Conservation (phyloP, 2,329 filamentous ascomycete genomes). For the Epichloe aotearoae region DNA sequence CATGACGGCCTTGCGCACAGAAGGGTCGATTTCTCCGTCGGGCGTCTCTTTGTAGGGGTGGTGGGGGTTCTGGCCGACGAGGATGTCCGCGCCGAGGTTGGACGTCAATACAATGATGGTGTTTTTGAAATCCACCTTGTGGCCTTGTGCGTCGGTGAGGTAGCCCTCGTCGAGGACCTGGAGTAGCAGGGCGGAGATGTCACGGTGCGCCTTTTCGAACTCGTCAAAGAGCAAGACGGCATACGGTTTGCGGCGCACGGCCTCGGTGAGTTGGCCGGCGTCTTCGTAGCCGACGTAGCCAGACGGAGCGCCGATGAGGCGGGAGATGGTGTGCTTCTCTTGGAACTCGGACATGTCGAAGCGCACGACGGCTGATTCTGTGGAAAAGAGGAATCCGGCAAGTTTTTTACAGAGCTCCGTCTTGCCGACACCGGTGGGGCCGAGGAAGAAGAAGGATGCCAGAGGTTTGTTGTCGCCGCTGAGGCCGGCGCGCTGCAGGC, state of each 20-base stretch:
- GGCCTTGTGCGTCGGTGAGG: slow-evolving; percentile 86
- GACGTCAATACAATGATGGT: slow-evolving; percentile 94
- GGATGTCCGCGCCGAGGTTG: slow-evolving; percentile 84
- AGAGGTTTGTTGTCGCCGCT: slow-evolving; percentile 84
- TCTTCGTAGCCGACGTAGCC: slow-evolving; percentile 97
- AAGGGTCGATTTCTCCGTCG: slow-evolving; percentile 57
- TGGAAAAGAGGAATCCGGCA: slow-evolving; percentile 84
- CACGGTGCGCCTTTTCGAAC: slow-evolving; percentile 93
- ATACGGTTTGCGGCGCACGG: slow-evolving; percentile 87
- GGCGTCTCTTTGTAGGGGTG: slow-evolving; percentile 49
- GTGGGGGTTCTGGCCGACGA: slow-evolving; percentile 60
- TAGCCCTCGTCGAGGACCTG: slow-evolving; percentile 96
- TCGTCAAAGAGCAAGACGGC: slow-evolving; percentile 92
- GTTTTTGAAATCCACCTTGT: slow-evolving; percentile 93
- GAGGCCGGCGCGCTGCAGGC: slow-evolving; percentile 83
- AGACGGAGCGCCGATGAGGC: slow-evolving; percentile 83
- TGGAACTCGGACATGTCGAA: slow-evolving; percentile 99
- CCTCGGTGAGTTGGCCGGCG: slow-evolving; percentile 89
- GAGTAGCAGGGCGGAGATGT: slow-evolving; percentile 81
- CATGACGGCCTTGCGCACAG: slow-evolving; percentile 71
- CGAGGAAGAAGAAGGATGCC: slow-evolving; percentile 95
- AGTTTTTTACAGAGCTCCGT: slow-evolving; percentile 96
- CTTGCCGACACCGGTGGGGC: slow-evolving; percentile 92
- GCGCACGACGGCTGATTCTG: slow-evolving; percentile 75
- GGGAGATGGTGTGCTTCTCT: slow-evolving; percentile 90